Percentiles rank a stretch among this genome's conserved stretches.
Conservation (phyloP, 2,329 filamentous ascomycete genomes). For the Phialocephala subalpina region DNA sequence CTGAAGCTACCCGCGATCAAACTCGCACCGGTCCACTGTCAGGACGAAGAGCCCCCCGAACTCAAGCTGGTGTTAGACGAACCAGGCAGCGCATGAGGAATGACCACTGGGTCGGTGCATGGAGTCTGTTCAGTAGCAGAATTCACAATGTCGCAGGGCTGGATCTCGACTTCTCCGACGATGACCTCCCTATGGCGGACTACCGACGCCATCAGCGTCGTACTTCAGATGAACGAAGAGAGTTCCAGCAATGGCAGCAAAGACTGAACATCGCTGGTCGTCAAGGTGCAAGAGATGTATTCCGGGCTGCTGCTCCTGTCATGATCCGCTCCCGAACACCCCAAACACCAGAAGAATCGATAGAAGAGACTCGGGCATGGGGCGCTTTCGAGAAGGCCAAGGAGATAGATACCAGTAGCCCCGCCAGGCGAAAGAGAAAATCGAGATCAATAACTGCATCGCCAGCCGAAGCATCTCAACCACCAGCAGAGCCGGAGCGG, state of each 20-base stretch:
- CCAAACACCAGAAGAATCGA: conserved; percentile 70
- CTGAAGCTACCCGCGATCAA: conserved; percentile 40
- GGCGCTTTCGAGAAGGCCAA: conserved; percentile 87
- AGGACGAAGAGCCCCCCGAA: conserved; percentile 52
- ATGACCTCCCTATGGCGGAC: conserved; percentile 63
- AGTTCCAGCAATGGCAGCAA: conserved; percentile 80
- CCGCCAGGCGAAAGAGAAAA: conserved; percentile 76
- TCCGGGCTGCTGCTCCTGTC: conserved; percentile 72
- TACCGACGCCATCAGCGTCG: conserved; percentile 62
- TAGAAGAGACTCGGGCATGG: conserved; percentile 86
- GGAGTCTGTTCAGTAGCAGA: conserved; percentile 69
- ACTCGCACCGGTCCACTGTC: conserved; percentile 41
- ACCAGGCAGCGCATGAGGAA: conserved; percentile 70
- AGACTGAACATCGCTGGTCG: conserved; percentile 83
- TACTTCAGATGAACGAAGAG: conserved; percentile 59
- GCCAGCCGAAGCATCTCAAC: conserved; percentile 65
- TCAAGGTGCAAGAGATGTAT: conserved; percentile 77
- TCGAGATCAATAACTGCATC: conserved; percentile 74
- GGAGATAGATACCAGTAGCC: conserved; percentile 64
- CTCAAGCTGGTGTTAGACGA: conserved; percentile 63
- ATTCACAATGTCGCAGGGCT: conserved; percentile 75
- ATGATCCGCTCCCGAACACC: conserved; percentile 65
- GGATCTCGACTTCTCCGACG: conserved; percentile 85
- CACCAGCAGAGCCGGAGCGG: conserved; percentile 75
- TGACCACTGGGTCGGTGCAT: conserved; percentile 89